Evolutionary conservation across 331 rosid genomes (phyloP).

Genomic region (Cucumis variabilis): DNA sequence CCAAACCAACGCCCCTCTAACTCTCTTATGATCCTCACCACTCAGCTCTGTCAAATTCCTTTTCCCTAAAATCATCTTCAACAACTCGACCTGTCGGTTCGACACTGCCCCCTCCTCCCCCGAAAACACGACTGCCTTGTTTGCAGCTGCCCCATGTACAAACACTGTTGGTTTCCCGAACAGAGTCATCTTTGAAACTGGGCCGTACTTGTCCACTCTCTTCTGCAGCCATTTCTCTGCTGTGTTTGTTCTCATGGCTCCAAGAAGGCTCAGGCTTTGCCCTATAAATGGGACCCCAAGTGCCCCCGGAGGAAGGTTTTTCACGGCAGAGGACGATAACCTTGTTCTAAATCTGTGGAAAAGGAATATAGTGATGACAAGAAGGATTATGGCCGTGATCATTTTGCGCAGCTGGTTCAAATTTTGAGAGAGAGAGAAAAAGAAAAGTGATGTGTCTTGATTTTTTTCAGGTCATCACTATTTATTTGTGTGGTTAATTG

Average conservation of each 20-base stretch:
- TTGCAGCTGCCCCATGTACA: slow-evolving; percentile 68
- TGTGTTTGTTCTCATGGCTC: slow-evolving; percentile 60
- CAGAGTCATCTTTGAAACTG: slow-evolving; percentile 69
- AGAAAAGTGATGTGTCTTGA: neutral
- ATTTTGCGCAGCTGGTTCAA: slow-evolving; percentile 5
- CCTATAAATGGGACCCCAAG: slow-evolving; percentile 76
- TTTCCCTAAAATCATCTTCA: slow-evolving; percentile 60
- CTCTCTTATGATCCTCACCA: slow-evolving; percentile 67
- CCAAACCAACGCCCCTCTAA: slow-evolving; percentile 61
- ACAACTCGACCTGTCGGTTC: slow-evolving; percentile 51
- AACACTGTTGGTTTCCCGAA: slow-evolving; percentile 79
- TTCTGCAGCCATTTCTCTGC: slow-evolving; percentile 64
- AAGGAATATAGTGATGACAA: slow-evolving; percentile 43
- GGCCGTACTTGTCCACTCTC: slow-evolving; percentile 65
- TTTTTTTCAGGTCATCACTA: neutral
- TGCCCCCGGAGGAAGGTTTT: slow-evolving; percentile 70
- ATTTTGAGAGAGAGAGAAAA: neutral
- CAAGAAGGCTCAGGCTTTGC: slow-evolving; percentile 62
- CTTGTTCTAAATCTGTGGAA: slow-evolving; percentile 41
- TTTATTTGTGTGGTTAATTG: neutral
- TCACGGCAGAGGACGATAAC: neutral
- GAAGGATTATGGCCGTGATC: slow-evolving; percentile 41
- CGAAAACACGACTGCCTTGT: slow-evolving; percentile 59
- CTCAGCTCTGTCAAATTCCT: slow-evolving; percentile 52
- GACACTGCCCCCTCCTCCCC: slow-evolving; percentile 31